Conservation (phyloP, 2,329 filamentous ascomycete species). For the Meredithiella fracta region DNA sequence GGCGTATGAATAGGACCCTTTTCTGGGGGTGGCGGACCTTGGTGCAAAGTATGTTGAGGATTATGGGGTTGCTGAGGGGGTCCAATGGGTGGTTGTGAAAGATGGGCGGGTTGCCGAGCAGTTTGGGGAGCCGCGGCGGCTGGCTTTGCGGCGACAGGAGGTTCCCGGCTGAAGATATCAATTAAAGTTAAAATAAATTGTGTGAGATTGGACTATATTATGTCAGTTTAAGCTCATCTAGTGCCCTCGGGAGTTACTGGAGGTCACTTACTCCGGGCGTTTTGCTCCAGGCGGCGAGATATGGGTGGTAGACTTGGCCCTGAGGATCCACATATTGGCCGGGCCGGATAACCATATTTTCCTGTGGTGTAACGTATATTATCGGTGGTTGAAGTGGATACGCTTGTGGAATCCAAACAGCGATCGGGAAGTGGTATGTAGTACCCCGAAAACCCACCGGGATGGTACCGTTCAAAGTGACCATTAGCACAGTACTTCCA, state of each 20-base stretch:
- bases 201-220: conserved; percentile 61
- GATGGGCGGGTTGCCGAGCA: conserved; percentile 18
- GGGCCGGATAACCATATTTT: conserved; percentile 75
- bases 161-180: conserved; percentile 86
- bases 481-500: conserved; percentile 68
- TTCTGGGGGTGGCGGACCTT: neutral
- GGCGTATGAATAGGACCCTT: neutral
- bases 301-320: conserved; percentile 88
- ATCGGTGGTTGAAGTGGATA: conserved; percentile 79
- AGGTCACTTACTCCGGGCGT: conserved; percentile 66
- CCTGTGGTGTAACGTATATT: conserved; percentile 73
- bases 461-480: conserved; percentile 73
- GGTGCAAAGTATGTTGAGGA: neutral
- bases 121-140: conserved; percentile 17
- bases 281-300: conserved; percentile 73
- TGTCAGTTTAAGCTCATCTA: conserved; percentile 16
- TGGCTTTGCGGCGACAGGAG: conserved; percentile 56
- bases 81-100: conserved; percentile 32
- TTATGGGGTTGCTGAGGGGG: conserved; percentile 34
- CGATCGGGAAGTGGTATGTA: conserved; percentile 79
- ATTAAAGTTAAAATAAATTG: conserved; percentile 71
- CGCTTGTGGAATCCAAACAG: conserved; percentile 80
- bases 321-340: conserved; percentile 92
- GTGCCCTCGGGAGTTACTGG: neutral
- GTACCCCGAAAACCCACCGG: conserved; percentile 83